Base-by-base conservation (phyloP, 2,329 filamentous ascomycete genomes). In the Diaporthe capsici region DNA sequence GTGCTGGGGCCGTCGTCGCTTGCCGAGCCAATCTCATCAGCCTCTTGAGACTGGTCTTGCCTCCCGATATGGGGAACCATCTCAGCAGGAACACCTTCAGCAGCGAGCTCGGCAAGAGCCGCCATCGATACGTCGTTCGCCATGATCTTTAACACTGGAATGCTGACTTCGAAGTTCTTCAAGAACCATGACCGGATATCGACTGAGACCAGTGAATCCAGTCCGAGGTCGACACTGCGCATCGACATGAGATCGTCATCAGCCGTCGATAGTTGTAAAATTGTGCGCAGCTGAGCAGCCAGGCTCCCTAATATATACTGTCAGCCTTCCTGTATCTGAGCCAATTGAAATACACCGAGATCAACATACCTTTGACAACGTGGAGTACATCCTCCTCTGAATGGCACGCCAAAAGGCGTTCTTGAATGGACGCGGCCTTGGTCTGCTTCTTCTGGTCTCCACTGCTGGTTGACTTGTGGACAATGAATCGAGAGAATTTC, bases 171-270 rank as follows among this genome's bases (percentile, higher is more conserved):
- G 0, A 88, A 53, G 49, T 85, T 80, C 75, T 86, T 86, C 34
- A 84, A 58, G 76, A 88, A 87, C 87, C 87, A 89, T 10, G 83
- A 81, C 2, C 87, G 84, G 8, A 85, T 85, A 84, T 77, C 75
- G 37, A 79, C 78, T 9, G 79, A 76, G 20, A 81, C 71, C 6
- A 81, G 68, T 0, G 78, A 77, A 67, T 80, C 78, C 25, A 77
- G 51, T 31, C 80, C 80, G 12, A 79, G 73, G 22, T 79, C 77
- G 22, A 75, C 77, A 8, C 31, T 55, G 42, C 60, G 72, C 75
- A 78, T 75, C n/a, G 31, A 42, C 74, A 77, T 67, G 28, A 80
- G 72, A 5, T 78, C 76, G 1, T 79, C 61, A 51, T 78, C 75
- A 49, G 65, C 34, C 4, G 53, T 75, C 1, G 72, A 65, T 31